phyloP scores from a whole-genome alignment of 768 basidiomycete genomes.

The Dacryopinax primogenitus region DNA sequence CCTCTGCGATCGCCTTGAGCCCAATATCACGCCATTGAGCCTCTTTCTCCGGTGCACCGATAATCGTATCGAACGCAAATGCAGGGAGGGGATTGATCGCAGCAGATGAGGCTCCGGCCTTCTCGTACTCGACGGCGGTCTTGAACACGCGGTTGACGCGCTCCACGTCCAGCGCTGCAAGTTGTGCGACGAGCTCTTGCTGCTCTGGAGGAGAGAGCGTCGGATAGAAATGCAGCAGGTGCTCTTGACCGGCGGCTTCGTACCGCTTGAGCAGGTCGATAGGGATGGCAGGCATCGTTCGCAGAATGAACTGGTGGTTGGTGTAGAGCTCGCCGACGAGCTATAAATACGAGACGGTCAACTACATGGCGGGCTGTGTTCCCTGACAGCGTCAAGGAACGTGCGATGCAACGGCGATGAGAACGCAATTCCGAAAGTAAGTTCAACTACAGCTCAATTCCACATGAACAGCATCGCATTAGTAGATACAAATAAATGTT shows the following conservation, averaged over 20 bases:
- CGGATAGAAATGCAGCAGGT: constrained; percentile 81
- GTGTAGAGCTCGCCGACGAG: neutral
- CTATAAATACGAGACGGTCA: neutral
- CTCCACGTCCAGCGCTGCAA: constrained; percentile 68
- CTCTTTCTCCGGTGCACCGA: constrained; percentile 42
- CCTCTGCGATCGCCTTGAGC: constrained; percentile 62
- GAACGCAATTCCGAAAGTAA: neutral
- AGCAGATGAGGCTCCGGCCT: constrained; percentile 28
- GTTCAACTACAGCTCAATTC: neutral
- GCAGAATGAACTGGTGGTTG: neutral
- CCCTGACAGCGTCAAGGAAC: neutral
- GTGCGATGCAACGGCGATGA: neutral
- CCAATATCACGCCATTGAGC: constrained; percentile 66
- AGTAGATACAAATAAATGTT: neutral
- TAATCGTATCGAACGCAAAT: constrained; percentile 52
- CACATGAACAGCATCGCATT: too few relatives aligned
- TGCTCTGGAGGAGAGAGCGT: constrained; percentile 54
- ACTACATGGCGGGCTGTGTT: constrained; percentile 3
- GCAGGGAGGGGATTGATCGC: constrained; percentile 72
- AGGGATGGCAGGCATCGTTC: neutral
- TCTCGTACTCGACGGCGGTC: constrained; percentile 59
- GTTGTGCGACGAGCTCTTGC: constrained; percentile 50
- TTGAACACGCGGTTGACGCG: constrained; percentile 83
- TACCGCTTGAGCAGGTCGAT: constrained; percentile 35
- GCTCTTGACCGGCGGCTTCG: constrained; percentile 69